A percentile compares a stretch with the other conserved stretches of the same genome.
These are phyloP conservation scores for Phaeomoniella chlamydospora DNA, from an alignment of 2,329 filamentous ascomycete species.

Conservation along the genomic window DNA sequence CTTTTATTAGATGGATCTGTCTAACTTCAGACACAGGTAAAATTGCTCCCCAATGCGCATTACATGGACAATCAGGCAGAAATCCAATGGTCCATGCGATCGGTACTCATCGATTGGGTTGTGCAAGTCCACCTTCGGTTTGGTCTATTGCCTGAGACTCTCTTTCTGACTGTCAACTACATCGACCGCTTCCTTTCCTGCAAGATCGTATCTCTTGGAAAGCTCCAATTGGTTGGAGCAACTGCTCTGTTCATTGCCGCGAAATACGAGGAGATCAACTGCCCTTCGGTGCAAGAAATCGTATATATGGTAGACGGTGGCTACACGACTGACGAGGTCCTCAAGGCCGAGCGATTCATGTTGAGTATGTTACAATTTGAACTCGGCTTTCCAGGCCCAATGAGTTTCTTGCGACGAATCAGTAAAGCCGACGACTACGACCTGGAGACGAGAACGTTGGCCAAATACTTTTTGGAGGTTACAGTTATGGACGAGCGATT, in stretches of 20 bases:
- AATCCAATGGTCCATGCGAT: constrained; percentile 97
- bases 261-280: constrained; percentile 99
- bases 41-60: constrained; percentile 72
- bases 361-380: constrained; percentile 91
- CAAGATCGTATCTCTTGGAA: constrained; percentile 89
- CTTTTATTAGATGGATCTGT: no score
- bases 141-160: constrained; percentile 76
- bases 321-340: constrained; percentile 78
- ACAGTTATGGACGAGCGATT: constrained; percentile 98
- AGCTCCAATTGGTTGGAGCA: constrained; percentile 88
- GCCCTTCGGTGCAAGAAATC: constrained; percentile 86
- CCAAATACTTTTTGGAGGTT: constrained; percentile 95
- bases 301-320: constrained; percentile 96
- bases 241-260: constrained; percentile 91
- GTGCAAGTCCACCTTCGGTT: constrained; percentile 93
- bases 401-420: constrained; percentile 93
- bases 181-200: constrained; percentile 90
- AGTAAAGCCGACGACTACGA: constrained; percentile 99
- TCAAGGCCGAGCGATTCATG: constrained; percentile 98
- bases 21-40: constrained; percentile 41
- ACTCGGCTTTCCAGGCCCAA: constrained; percentile 93
- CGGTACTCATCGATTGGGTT: constrained; percentile 94
- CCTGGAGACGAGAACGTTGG: constrained; percentile 81
- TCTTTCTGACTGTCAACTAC: constrained; percentile 92
- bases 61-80: constrained; percentile 98